These are phyloP conservation scores for Emericellopsis atlantica DNA, from an alignment of 2,329 filamentous ascomycete species.

Conservation along the genomic window DNA sequence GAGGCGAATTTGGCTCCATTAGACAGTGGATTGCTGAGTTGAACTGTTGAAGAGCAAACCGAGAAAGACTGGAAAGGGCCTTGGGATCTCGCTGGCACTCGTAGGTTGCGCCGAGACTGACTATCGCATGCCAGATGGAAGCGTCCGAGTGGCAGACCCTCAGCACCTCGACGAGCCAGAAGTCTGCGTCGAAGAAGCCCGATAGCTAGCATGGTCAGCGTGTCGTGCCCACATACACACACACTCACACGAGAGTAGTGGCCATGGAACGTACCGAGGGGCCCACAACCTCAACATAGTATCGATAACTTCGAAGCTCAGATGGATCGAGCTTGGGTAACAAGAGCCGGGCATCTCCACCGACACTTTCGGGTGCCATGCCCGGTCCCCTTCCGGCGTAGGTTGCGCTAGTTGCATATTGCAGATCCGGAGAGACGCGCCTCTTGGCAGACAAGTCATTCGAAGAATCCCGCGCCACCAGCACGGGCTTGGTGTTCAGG, in stretches of 20 bases:
- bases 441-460: background rate
- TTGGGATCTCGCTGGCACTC: background rate
- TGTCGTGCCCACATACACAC: no score
- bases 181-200: slow-evolving; percentile 8
- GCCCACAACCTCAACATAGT: slow-evolving; percentile 6
- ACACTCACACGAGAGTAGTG: no score
- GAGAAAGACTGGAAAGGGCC: no score
- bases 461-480: background rate
- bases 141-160: slow-evolving; percentile 7
- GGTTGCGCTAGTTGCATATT: background rate
- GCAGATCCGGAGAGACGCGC: background rate
- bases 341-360: background rate
- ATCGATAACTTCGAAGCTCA: slow-evolving; percentile 6
- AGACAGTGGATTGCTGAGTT: slow-evolving; percentile 7
- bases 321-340: slow-evolving; percentile 1
- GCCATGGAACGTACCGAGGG: slow-evolving; percentile 2
- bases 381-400: background rate
- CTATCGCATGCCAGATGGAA: slow-evolving; percentile 9
- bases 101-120: slow-evolving; percentile 7
- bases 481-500: slow-evolving; percentile 6
- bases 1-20: background rate
- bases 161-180: slow-evolving; percentile 8
- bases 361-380: background rate
- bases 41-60: slow-evolving; percentile 6
- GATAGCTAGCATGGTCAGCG: slow-evolving; percentile 1